phyloP scores from a whole-genome alignment of 1,284 basidiomycete species.

The Clitocybe nebularis region DNA sequence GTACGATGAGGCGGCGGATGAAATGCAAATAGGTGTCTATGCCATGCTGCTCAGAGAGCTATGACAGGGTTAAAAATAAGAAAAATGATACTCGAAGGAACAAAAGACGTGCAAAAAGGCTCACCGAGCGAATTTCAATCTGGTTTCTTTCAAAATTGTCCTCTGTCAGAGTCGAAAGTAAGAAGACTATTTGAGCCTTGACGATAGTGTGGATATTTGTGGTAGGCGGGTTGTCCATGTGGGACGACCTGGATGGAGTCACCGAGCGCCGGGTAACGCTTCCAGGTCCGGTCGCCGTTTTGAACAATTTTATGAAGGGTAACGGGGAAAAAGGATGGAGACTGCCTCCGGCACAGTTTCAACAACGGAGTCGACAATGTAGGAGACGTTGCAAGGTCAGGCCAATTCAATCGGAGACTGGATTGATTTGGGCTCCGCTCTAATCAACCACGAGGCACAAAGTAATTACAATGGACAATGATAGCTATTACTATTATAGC shows the following conservation, averaged over 20 bases:
- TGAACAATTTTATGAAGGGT: slow-evolving; percentile 39
- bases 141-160: slow-evolving; percentile 93
- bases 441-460: too few relatives aligned
- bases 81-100: slow-evolving; percentile 5
- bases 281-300: slow-evolving; percentile 75
- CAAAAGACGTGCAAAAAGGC: slow-evolving; percentile 29
- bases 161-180: slow-evolving; percentile 89
- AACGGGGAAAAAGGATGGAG: slow-evolving; percentile 30
- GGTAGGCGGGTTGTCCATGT: slow-evolving; percentile 64
- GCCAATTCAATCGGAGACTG: slow-evolving; percentile 17
- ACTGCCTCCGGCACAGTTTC: slow-evolving; percentile 34
- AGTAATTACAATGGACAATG: too few relatives aligned
- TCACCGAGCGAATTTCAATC: slow-evolving; percentile 85
- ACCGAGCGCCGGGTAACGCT: slow-evolving; percentile 69
- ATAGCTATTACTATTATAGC: too few relatives aligned
- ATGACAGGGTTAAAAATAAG: slow-evolving; percentile 19
- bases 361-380: slow-evolving; percentile 13
- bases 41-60: slow-evolving; percentile 94
- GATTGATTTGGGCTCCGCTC: slow-evolving; percentile 11
- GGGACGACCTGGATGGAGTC: slow-evolving; percentile 67
- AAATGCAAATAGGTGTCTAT: slow-evolving; percentile 95
- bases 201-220: slow-evolving; percentile 70
- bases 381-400: too few relatives aligned
- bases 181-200: slow-evolving; percentile 89
- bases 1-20: slow-evolving; percentile 87